Evolutionary conservation across 2,329 filamentous ascomycete species (phyloP).

Genomic region (Diaporthe citrichinensis): DNA sequence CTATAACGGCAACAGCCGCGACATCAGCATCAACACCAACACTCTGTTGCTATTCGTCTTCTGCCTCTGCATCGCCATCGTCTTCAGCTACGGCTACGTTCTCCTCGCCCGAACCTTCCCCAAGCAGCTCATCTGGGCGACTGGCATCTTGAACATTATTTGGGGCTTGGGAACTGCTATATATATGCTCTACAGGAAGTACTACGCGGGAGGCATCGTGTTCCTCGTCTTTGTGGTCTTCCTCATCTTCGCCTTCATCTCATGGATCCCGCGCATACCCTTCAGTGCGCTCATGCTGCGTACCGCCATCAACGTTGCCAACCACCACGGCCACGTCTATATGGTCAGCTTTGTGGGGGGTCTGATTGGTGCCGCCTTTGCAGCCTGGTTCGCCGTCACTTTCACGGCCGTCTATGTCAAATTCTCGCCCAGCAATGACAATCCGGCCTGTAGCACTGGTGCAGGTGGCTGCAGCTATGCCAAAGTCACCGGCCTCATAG

Average conservation of each 20-base stretch:
- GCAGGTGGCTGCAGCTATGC: slow-evolving; percentile 77
- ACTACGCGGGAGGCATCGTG: slow-evolving; percentile 88
- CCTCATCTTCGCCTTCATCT: slow-evolving; percentile 85
- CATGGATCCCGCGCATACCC: slow-evolving; percentile 91
- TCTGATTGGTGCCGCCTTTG: slow-evolving; percentile 80
- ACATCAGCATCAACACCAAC: slow-evolving; percentile 81
- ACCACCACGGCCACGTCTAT: slow-evolving; percentile 88
- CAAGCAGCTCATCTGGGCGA: slow-evolving; percentile 93
- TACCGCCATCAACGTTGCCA: slow-evolving; percentile 87
- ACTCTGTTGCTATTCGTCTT: slow-evolving; percentile 90
- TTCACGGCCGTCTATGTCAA: slow-evolving; percentile 89
- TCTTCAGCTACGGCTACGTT: slow-evolving; percentile 84
- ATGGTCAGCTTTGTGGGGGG: slow-evolving; percentile 88
- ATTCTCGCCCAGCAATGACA: slow-evolving; percentile 75
- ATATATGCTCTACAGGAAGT: slow-evolving; percentile 83
- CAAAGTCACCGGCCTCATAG: slow-evolving; percentile 86
- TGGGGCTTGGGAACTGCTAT: slow-evolving; percentile 88
- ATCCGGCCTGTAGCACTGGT: slow-evolving; percentile 65
- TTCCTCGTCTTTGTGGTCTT: slow-evolving; percentile 88
- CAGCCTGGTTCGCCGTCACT: slow-evolving; percentile 88
- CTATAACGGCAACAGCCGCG: slow-evolving; percentile 74
- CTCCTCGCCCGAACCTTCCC: slow-evolving; percentile 82
- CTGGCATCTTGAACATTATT: slow-evolving; percentile 88
- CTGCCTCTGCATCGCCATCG: slow-evolving; percentile 79
- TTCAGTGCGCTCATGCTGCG: slow-evolving; percentile 93